A percentile compares a stretch with the other conserved stretches of the same genome.
phyloP scores from a whole-genome alignment of 2,329 filamentous ascomycete genomes.

The Fusarium equiseti region DNA sequence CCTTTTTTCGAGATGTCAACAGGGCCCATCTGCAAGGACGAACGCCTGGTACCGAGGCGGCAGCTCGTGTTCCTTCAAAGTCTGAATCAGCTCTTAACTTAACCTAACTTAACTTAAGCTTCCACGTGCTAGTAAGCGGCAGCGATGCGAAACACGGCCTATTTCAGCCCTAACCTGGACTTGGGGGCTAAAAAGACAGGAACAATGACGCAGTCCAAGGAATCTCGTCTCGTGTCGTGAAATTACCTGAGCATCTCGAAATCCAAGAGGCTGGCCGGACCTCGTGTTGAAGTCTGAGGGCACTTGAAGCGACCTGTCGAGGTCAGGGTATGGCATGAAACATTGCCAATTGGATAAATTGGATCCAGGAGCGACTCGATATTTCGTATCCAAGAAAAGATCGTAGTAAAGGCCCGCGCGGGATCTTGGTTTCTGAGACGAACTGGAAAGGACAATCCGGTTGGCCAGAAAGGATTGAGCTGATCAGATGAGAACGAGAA shows the following conservation, averaged over 20 bases:
- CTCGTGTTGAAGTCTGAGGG: conserved; percentile 28
- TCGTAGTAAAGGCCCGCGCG: background rate
- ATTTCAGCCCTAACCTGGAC: conserved; percentile 32
- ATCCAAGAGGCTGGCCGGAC: conserved; percentile 19
- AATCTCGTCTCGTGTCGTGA: conserved; percentile 27
- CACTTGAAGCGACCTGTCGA: background rate
- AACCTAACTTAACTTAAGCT: background rate
- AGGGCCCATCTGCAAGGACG: conserved; percentile 31
- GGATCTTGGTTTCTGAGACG: background rate
- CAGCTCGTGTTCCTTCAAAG: conserved; percentile 40
- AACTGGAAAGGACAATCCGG: background rate
- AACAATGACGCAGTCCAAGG: conserved; percentile 23
- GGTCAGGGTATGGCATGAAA: conserved; percentile 24
- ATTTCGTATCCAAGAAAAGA: conserved; percentile 36
- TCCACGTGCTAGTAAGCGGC: conserved; percentile 37
- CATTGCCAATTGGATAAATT: conserved; percentile 16
- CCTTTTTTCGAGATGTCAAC: conserved; percentile 33
- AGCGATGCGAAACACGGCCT: conserved; percentile 24
- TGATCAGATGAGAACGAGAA: background rate
- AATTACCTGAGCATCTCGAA: conserved; percentile 22
- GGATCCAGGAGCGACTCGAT: conserved; percentile 12
- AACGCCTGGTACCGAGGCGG: conserved; percentile 22
- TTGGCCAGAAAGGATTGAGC: background rate
- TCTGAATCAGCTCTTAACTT: conserved; percentile 5
- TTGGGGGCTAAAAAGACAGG: conserved; percentile 10